Evolutionary conservation across 164 flowering plant species (phyloP), one percentile per base, ranked within the genome.

Genomic region (Platanus orientalis): DNA sequence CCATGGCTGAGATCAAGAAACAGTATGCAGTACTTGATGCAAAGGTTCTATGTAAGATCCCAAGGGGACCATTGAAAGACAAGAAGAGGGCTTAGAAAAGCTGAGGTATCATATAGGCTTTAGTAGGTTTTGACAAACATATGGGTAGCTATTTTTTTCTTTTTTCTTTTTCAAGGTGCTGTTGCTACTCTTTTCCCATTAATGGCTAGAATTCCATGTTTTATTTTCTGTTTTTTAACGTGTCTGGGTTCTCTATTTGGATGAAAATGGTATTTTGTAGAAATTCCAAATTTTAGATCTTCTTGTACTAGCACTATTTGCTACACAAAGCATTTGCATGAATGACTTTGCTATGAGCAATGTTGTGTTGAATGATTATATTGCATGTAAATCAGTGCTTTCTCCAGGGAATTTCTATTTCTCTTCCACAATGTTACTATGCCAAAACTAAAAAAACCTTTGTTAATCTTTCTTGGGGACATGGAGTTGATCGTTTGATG

Each of bases 21-120:
- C 92, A 80, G 30, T 87, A 82, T 78, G 84, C 79, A 4, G 90
- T 89, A 42, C 77, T 89, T 65, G 84, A 89, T 71, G 87, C 67
- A 11, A 87, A 82, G 76, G 84, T 86, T 13, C 34, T 69, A 39
- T 56, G 67, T 36, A 69, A 69, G 61, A 69, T 69, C 10, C 72
- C 72, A 26, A 42, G 44, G 23, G 65, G 66, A 7, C 71, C 66
- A 24, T 47, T 62, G 49, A 69, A 63, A 26, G 63, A 39, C 25
- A 68, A 68, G 66, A 68, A 68, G 60, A 64, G 28, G 62, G 77
- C 65, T 45, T 83, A 77, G 73, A 55, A 19, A 4, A 57, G 62
- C 29, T n/a, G 61, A 40, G 68, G 26, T 28, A 39, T 28, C 48
- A 50, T 32, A 32, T 52, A 45, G 58, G 28, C 29, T 27, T 20